Percentiles rank a stretch among this genome's conserved stretches.
These are phyloP conservation scores for Kuraishia molischiana DNA, from an alignment of 805 yeast species.

Conservation along the genomic window DNA sequence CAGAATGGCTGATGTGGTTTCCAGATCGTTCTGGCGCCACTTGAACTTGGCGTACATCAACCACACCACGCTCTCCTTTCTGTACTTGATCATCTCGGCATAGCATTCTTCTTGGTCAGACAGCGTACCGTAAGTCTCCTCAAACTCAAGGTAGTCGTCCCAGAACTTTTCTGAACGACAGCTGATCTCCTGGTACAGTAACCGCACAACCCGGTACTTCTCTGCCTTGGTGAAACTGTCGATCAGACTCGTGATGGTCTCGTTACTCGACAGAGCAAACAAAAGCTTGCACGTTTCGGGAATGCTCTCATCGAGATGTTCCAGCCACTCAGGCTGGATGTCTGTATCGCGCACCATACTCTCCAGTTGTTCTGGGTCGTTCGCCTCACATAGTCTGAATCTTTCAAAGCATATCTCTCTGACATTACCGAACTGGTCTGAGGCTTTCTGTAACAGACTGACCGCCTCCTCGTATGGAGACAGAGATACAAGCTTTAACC, in stretches of 20 bases:
- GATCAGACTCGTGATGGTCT: neutral
- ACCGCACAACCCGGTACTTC: constrained; percentile 1
- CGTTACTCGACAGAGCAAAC: neutral
- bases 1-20: constrained; percentile 45
- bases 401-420: constrained; percentile 62
- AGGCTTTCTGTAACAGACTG: constrained; percentile 45
- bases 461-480: constrained; percentile 35
- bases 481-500: constrained; percentile 48
- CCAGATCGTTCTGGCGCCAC: constrained; percentile 41
- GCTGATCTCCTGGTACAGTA: constrained; percentile 7
- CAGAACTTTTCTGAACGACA: constrained; percentile 6
- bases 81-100: neutral
- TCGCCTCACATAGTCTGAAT: constrained; percentile 50
- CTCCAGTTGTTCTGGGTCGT: neutral
- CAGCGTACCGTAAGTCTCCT: neutral
- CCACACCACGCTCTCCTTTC: constrained; percentile 4
- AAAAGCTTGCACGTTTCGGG: neutral
- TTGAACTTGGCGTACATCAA: constrained; percentile 71
- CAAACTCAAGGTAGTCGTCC: neutral
- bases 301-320: neutral
- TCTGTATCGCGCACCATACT: neutral
- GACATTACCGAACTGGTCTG: constrained; percentile 39
- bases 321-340: neutral
- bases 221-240: neutral
- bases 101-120: constrained; percentile 8